A percentile compares a stretch with the other conserved stretches of the same genome.
Conservation (phyloP, 2,329 filamentous ascomycete species). For the Epichloe hybrida region DNA sequence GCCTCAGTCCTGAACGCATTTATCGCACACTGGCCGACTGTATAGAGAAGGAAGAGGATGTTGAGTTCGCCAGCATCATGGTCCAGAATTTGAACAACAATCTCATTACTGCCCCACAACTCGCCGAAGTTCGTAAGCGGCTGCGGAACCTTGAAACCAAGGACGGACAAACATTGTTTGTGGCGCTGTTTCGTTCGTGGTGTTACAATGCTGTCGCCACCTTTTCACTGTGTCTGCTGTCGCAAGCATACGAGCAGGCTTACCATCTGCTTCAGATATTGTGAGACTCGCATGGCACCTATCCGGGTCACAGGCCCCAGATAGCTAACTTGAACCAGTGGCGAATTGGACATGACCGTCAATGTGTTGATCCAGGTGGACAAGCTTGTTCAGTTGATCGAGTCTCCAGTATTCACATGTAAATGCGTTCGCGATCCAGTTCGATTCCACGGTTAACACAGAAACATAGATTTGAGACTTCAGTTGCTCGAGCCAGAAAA, state of each 20-base stretch:
- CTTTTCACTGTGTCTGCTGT: slow-evolving; percentile 87
- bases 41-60: slow-evolving; percentile 92
- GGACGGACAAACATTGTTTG: slow-evolving; percentile 93
- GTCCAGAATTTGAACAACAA: slow-evolving; percentile 99
- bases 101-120: slow-evolving; percentile 88
- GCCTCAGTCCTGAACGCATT: slow-evolving; percentile 84
- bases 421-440: slow-evolving; percentile 19
- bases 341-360: slow-evolving; percentile 96
- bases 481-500: slow-evolving; percentile 92
- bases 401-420: slow-evolving; percentile 98
- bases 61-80: slow-evolving; percentile 99
- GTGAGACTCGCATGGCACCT: slow-evolving; percentile 33
- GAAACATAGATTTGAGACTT: slow-evolving; percentile 63
- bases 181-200: slow-evolving; percentile 89
- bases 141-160: slow-evolving; percentile 82
- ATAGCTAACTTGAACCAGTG: slow-evolving; percentile 38
- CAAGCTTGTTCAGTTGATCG: slow-evolving; percentile 90
- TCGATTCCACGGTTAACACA: not conserved
- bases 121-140: slow-evolving; percentile 80
- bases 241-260: slow-evolving; percentile 95
- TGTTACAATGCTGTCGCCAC: slow-evolving; percentile 97
- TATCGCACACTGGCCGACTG: slow-evolving; percentile 93
- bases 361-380: slow-evolving; percentile 98
- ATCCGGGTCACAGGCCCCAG: not conserved
- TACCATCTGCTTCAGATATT: slow-evolving; percentile 95